Conservation (phyloP, 768 basidiomycete species). For the Collybia mongolica region DNA sequence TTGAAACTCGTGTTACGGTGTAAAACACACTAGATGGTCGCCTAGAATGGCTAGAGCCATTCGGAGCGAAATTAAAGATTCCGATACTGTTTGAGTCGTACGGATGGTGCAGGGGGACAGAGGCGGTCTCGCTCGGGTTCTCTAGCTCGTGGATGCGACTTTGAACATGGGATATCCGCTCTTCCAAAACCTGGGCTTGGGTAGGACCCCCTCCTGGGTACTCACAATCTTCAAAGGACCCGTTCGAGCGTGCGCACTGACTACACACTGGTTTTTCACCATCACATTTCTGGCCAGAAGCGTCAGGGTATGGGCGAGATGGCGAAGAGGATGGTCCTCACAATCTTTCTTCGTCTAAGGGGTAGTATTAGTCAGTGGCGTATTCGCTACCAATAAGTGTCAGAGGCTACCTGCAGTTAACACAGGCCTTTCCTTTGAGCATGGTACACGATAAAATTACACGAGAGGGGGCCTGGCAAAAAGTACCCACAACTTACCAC, state of each 20-base stretch:
- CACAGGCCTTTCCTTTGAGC: slow-evolving; percentile 43
- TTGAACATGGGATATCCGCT: slow-evolving; percentile 41
- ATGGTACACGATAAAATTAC: neutral
- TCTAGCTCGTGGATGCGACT: slow-evolving; percentile 42
- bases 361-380: neutral
- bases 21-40: neutral
- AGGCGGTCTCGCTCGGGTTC: slow-evolving; percentile 14
- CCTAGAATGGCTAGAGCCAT: neutral
- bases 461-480: slow-evolving; percentile 21
- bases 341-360: slow-evolving; percentile 49
- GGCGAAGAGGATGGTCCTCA: slow-evolving; percentile 12
- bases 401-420: slow-evolving; percentile 46
- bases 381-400: neutral
- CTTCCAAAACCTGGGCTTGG: slow-evolving; percentile 44
- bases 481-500: slow-evolving; percentile 20
- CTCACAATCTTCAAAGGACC: slow-evolving; percentile 51
- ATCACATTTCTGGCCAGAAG: slow-evolving; percentile 46
- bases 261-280: slow-evolving; percentile 48
- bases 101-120: slow-evolving; percentile 13
- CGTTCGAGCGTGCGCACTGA: slow-evolving; percentile 43
- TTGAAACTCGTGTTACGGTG: too few relatives aligned
- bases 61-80: neutral
- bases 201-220: slow-evolving; percentile 46
- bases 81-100: slow-evolving; percentile 1
- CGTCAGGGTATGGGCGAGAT: neutral